These are phyloP conservation scores for Malbranchea zuffiana DNA, from an alignment of 2,329 filamentous ascomycete genomes.

Conservation along the genomic window DNA sequence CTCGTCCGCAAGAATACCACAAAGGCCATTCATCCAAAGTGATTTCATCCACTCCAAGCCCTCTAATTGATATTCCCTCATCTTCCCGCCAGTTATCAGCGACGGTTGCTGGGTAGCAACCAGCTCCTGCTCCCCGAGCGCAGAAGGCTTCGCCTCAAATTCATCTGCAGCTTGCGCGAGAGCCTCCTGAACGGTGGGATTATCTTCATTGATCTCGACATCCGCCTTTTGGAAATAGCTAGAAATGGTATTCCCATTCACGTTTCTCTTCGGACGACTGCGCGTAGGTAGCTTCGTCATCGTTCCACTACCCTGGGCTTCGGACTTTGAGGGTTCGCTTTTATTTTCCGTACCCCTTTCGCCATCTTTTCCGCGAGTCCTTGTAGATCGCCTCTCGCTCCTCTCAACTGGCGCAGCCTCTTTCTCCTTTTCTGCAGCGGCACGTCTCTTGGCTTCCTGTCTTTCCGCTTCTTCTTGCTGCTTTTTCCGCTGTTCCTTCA, in stretches of 20 bases:
- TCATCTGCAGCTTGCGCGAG: slow-evolving; percentile 49
- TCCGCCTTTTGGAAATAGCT: slow-evolving; percentile 52
- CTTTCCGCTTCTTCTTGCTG: slow-evolving; percentile 35
- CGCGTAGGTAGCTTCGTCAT: slow-evolving; percentile 19
- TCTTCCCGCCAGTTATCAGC: slow-evolving; percentile 73
- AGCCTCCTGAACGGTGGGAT: slow-evolving; percentile 46
- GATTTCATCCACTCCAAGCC: slow-evolving; percentile 85
- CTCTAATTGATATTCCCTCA: slow-evolving; percentile 90
- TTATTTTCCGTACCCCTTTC: slow-evolving; percentile 11
- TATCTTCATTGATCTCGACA: slow-evolving; percentile 42
- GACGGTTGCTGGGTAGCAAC: slow-evolving; percentile 76
- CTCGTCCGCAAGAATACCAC: slow-evolving; percentile 83
- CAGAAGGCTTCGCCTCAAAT: slow-evolving; percentile 47
- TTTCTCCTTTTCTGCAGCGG: slow-evolving; percentile 22
- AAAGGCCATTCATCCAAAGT: slow-evolving; percentile 78
- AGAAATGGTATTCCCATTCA: slow-evolving; percentile 39
- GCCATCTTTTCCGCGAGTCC: slow-evolving; percentile 21
- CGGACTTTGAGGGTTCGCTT: neutral
- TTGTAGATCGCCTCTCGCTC: slow-evolving; percentile 23
- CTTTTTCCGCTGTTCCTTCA: slow-evolving; percentile 35
- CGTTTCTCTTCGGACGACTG: slow-evolving; percentile 21
- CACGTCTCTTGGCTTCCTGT: slow-evolving; percentile 26
- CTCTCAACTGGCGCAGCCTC: slow-evolving; percentile 12
- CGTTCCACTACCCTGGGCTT: too few relatives aligned
- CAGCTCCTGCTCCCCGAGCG: slow-evolving; percentile 53